phyloP scores from a whole-genome alignment of 1,284 basidiomycete species.

The Bondarzewia mesenterica region DNA sequence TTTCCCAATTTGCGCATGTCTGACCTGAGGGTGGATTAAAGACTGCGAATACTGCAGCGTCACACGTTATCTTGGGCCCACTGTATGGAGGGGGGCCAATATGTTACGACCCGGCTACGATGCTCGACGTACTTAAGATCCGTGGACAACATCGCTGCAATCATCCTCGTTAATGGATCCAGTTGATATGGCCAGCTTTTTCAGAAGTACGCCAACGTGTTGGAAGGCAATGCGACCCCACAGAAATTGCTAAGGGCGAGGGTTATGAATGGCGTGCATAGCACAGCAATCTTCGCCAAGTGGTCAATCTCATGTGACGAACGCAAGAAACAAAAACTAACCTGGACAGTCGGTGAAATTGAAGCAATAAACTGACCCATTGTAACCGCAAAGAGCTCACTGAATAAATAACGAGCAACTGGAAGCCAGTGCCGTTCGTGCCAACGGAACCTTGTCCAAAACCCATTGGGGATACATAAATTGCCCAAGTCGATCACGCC shows the following conservation, averaged over 20 bases:
- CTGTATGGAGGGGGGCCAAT: too few relatives aligned
- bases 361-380: conserved; percentile 73
- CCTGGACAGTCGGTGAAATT: conserved; percentile 63
- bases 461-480: conserved; percentile 59
- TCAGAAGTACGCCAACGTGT: conserved; percentile 67
- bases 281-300: conserved; percentile 56
- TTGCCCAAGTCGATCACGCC: conserved; percentile 13
- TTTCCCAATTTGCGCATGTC: conserved; percentile 68
- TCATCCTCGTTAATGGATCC: conserved; percentile 64
- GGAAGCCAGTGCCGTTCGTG: conserved; percentile 64
- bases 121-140: conserved; percentile 57
- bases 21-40: conserved; percentile 71
- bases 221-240: conserved; percentile 76
- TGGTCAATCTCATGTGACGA: conserved; percentile 8
- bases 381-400: conserved; percentile 71
- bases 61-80: conserved; percentile 63
- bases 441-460: conserved; percentile 62
- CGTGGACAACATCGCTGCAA: conserved; percentile 70
- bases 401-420: conserved; percentile 65
- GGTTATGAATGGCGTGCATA: conserved; percentile 75
- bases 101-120: background rate
- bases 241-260: conserved; percentile 68
- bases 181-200: conserved; percentile 68
- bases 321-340: too few relatives aligned
- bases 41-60: conserved; percentile 53